phyloP scores from a whole-genome alignment of 2,329 filamentous ascomycete genomes.

The Parastagonospora nodorum region DNA sequence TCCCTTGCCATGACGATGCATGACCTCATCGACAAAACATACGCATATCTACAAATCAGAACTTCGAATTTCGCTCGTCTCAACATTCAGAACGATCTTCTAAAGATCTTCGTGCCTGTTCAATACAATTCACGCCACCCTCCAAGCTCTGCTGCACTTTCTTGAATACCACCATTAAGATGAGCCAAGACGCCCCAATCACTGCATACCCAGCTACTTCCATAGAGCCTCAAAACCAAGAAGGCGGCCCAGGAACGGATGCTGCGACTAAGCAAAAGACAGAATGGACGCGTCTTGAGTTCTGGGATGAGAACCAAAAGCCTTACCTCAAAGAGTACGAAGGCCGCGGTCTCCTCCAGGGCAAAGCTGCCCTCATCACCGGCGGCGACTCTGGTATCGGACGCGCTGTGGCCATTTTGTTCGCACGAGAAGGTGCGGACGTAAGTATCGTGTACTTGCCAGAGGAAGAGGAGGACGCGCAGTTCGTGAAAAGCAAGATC shows the following conservation, averaged over 20 bases:
- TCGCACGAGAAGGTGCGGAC: slow-evolving; percentile 77
- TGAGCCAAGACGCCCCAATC: slow-evolving; percentile 19
- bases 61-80: too few relatives aligned
- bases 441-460: slow-evolving; percentile 73
- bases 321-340: slow-evolving; percentile 29
- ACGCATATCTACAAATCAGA: too few relatives aligned
- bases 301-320: neutral
- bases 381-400: slow-evolving; percentile 80
- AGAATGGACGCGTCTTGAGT: too few relatives aligned
- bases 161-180: slow-evolving; percentile 3
- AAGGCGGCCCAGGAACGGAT: slow-evolving; percentile 22
- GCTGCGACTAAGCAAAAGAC: slow-evolving; percentile 5
- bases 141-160: too few relatives aligned
- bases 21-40: too few relatives aligned
- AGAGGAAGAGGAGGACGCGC: slow-evolving; percentile 18
- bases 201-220: slow-evolving; percentile 24
- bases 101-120: too few relatives aligned
- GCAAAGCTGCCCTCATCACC: slow-evolving; percentile 64
- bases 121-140: too few relatives aligned
- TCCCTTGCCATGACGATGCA: too few relatives aligned
- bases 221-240: slow-evolving; percentile 20
- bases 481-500: too few relatives aligned
- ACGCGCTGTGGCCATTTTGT: slow-evolving; percentile 72
- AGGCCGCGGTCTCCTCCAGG: slow-evolving; percentile 25
- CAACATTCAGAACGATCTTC: too few relatives aligned